These are phyloP conservation scores for Nemania sp. DNA, from an alignment of 2,329 filamentous ascomycete species.

Conservation along the genomic window DNA sequence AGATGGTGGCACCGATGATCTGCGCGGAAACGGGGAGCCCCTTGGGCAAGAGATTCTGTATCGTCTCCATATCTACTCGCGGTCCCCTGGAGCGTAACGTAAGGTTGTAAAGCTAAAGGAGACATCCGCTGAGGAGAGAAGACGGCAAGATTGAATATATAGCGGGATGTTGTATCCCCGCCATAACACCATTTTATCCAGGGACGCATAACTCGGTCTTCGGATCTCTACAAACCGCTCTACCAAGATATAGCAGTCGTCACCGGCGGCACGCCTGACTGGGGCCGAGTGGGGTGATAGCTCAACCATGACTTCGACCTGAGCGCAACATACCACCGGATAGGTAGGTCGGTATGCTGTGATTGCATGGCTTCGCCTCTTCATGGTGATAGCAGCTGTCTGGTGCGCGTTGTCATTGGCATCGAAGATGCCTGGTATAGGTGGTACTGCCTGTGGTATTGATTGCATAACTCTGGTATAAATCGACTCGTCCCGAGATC, in stretches of 20 bases:
- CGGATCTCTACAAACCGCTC: constrained; percentile 11
- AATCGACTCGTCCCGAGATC: not conserved
- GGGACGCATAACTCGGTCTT: constrained; percentile 7
- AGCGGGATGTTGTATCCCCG: not conserved
- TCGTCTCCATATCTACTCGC: constrained; percentile 31
- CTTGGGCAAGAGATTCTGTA: constrained; percentile 36
- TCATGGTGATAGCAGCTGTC: not conserved
- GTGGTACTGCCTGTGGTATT: not conserved
- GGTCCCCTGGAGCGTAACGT: not conserved
- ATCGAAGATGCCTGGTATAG: not conserved
- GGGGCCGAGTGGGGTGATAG: constrained; percentile 3
- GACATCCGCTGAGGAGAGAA: not conserved
- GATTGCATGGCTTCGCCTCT: not conserved
- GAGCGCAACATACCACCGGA: not conserved
- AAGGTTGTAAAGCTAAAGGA: not conserved
- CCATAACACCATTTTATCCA: constrained; percentile 7
- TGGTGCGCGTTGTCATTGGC: not conserved
- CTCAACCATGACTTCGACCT: not conserved
- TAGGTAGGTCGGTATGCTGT: not conserved
- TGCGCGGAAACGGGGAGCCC: constrained; percentile 38
- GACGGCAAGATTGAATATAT: constrained; percentile 2
- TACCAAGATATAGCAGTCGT: not conserved
- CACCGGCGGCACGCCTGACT: constrained; percentile 10
- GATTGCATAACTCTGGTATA: constrained; percentile 10
- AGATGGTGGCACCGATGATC: constrained; percentile 34